Conservation (phyloP, 2,329 filamentous ascomycete species). For the Paecilomyces dactylethromorphus region DNA sequence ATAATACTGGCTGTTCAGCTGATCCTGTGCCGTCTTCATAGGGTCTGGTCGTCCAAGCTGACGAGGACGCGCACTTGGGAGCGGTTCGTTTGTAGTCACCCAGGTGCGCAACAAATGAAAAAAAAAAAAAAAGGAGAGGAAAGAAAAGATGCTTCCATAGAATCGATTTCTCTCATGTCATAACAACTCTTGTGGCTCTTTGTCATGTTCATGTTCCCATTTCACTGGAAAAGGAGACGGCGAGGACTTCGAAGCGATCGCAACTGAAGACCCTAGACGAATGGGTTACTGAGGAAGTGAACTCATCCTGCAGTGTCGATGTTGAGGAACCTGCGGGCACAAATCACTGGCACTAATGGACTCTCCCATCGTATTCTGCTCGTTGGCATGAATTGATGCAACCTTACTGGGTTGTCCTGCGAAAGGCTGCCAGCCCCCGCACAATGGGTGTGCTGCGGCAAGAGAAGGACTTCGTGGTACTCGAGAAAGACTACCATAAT, state of each 20-base stretch:
- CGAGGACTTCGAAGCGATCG: neutral
- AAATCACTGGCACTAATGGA: neutral
- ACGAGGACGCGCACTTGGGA: neutral
- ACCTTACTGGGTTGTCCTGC: neutral
- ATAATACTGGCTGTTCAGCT: neutral
- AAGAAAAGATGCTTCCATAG: no score
- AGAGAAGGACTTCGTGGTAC: neutral
- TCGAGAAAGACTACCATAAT: neutral
- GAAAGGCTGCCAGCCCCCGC: neutral
- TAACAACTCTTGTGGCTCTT: neutral
- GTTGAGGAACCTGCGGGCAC: neutral
- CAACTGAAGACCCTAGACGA: neutral
- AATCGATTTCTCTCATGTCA: neutral
- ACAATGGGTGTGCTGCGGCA: neutral
- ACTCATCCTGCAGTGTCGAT: neutral
- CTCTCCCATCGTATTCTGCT: neutral
- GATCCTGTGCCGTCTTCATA: neutral
- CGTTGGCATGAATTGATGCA: neutral
- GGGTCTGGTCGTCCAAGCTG: neutral
- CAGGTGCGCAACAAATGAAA: neutral
- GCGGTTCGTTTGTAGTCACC: neutral
- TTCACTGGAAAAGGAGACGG: neutral
- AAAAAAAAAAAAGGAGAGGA: no score
- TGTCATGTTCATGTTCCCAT: neutral
- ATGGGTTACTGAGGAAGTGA: neutral